Percentiles rank a stretch among this genome's conserved stretches.
phyloP scores from a whole-genome alignment of 257 asterid species.

The Jacaranda copaia region DNA sequence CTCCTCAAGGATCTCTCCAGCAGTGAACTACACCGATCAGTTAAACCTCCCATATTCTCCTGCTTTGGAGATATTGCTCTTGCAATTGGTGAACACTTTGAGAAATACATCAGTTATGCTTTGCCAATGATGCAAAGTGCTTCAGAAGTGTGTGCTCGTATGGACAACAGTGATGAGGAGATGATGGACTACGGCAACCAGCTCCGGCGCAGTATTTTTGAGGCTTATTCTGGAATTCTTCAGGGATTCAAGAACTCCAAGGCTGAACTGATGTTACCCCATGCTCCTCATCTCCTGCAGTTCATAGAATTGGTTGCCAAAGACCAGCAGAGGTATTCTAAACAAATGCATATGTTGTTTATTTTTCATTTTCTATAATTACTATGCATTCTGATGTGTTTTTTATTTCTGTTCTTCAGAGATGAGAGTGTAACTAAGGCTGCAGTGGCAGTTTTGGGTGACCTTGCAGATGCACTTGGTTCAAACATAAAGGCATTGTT shows the following conservation, averaged over 20 bases:
- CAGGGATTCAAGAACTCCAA: conserved; percentile 82
- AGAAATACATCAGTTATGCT: conserved; percentile 65
- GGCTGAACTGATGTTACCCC: conserved; percentile 70
- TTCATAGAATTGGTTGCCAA: conserved; percentile 73
- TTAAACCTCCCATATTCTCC: conserved; percentile 84
- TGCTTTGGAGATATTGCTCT: conserved; percentile 96
- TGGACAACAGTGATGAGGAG: conserved; percentile 70
- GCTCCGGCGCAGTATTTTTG: conserved; percentile 78
- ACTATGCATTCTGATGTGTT: conserved; percentile 20
- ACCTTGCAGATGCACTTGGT: conserved; percentile 87
- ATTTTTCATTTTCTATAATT: not conserved
- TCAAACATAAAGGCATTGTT: conserved; percentile 61
- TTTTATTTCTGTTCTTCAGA: conserved; percentile 47
- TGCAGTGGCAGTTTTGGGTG: conserved; percentile 89
- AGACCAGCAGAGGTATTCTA: conserved; percentile 63
- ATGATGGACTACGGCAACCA: conserved; percentile 79
- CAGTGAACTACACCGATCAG: conserved; percentile 72
- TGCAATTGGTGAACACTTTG: conserved; percentile 78
- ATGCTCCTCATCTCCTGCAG: conserved; percentile 80
- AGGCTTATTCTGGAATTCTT: conserved; percentile 88
- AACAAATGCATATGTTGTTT: not conserved
- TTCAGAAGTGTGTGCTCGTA: conserved; percentile 69
- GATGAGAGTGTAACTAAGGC: conserved; percentile 83
- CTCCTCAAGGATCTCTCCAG: conserved; percentile 81
- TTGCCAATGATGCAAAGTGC: conserved; percentile 89